Evolutionary conservation across 192 early-diverging fungal species (phyloP).

Genomic region (Anaeromyces robustus): DNA sequence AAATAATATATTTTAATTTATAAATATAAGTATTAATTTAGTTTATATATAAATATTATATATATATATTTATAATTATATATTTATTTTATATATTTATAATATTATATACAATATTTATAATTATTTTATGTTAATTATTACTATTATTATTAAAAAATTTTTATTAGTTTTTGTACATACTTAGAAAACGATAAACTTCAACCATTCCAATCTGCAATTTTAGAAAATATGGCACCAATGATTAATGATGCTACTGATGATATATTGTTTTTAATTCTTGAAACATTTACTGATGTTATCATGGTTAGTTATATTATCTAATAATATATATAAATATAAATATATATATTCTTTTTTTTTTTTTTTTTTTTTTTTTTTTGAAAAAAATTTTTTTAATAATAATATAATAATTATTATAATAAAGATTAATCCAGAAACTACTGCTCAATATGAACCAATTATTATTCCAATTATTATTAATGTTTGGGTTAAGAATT

Average conservation of each 20-base stretch:
- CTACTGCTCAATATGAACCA: constrained; percentile 57
- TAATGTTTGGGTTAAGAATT: constrained; percentile 62
- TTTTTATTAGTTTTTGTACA: background rate
- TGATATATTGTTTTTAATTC: constrained; percentile 43
- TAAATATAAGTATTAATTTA: no score
- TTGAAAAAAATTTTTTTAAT: constrained; percentile 14
- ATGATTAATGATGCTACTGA: constrained; percentile 42
- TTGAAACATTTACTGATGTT: constrained; percentile 45
- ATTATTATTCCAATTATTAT: constrained; percentile 54
- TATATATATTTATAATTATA: no score
- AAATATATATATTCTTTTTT: constrained; percentile 23
- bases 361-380: no score
- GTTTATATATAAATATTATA: no score
- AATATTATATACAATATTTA: no score
- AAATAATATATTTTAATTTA: no score
- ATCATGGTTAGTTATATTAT: constrained; percentile 36
- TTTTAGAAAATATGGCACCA: constrained; percentile 40
- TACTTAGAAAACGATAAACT: background rate
- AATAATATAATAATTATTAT: constrained; percentile 18
- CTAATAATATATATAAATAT: constrained; percentile 21
- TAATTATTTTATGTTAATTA: no score
- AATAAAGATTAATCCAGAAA: constrained; percentile 43
- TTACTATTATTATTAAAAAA: no score
- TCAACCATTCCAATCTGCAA: constrained; percentile 32
- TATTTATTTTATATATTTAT: no score